A percentile compares a stretch with the other conserved stretches of the same genome.
Conservation (phyloP, 2,329 filamentous ascomycete genomes). For the Nothophaeocryptopus gaeumannii region DNA sequence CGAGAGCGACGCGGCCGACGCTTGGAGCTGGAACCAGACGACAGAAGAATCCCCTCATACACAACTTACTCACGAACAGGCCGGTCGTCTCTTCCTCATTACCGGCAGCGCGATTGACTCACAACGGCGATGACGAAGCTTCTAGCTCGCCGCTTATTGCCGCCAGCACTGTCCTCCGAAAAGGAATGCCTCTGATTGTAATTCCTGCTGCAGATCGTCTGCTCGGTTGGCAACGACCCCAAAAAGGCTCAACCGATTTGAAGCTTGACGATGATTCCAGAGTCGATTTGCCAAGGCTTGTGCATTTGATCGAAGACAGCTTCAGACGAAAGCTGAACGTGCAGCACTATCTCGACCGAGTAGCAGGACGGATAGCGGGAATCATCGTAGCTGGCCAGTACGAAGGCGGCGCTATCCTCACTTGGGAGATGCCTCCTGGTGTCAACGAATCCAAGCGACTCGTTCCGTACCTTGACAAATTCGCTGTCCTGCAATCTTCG, state of each 20-base stretch:
- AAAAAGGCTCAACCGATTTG: constrained; percentile 58
- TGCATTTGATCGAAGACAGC: constrained; percentile 88
- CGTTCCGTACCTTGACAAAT: constrained; percentile 95
- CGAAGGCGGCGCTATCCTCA: constrained; percentile 90
- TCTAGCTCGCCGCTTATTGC: constrained; percentile 32
- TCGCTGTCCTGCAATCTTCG: constrained; percentile 82
- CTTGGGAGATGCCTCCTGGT: constrained; percentile 75
- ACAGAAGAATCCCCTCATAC: constrained; percentile 81
- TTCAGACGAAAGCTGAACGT: constrained; percentile 84
- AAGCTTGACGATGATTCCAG: constrained; percentile 69
- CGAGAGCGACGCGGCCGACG: constrained; percentile 21
- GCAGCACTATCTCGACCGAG: constrained; percentile 75
- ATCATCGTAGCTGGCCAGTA: constrained; percentile 95
- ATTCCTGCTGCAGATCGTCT: constrained; percentile 65
- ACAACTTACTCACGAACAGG: constrained; percentile 94
- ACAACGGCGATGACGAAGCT: constrained; percentile 24
- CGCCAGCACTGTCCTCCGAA: constrained; percentile 76
- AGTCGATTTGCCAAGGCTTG: constrained; percentile 78
- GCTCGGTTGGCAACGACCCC: constrained; percentile 66
- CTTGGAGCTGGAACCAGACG: constrained; percentile 49
- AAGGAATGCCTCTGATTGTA: constrained; percentile 83
- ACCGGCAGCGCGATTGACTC: constrained; percentile 63
- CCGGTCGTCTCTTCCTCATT: constrained; percentile 89
- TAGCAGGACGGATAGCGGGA: constrained; percentile 77
- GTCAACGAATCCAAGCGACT: constrained; percentile 54